Evolutionary conservation across 495 filamentous ascomycete genomes (phyloP).

Genomic region (Aspergillus affinis): DNA sequence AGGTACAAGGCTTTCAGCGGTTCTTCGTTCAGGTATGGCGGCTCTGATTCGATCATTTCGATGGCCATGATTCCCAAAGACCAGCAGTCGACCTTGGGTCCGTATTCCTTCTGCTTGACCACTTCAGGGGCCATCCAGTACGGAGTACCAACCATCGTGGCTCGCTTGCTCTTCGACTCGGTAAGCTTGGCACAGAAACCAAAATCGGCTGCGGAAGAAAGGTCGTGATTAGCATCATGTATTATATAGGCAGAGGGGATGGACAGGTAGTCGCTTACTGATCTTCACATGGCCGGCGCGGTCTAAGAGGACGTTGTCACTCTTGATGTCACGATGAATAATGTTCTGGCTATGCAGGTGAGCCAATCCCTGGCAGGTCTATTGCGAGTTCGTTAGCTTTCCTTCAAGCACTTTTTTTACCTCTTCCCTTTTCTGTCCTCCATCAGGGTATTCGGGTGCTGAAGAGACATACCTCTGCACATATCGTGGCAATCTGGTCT

Average conservation of each 20-base stretch:
- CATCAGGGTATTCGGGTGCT: neutral
- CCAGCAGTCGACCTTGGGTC: slow-evolving; percentile 98
- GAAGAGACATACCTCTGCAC: slow-evolving; percentile 70
- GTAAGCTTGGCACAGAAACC: slow-evolving; percentile 99
- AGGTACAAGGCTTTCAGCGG: slow-evolving; percentile 93
- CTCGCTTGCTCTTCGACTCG: slow-evolving; percentile 92
- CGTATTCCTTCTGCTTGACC: slow-evolving; percentile 98
- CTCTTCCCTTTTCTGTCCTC: no score
- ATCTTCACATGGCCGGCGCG: slow-evolving; percentile 96
- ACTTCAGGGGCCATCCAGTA: slow-evolving; percentile 99
- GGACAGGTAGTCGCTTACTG: slow-evolving; percentile 57
- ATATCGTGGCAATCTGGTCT: slow-evolving; percentile 97
- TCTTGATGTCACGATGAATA: slow-evolving; percentile 99
- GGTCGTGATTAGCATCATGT: slow-evolving; percentile 10
- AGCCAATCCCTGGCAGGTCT: slow-evolving; percentile 95
- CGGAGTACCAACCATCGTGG: slow-evolving; percentile 98
- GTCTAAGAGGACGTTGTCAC: slow-evolving; percentile 94
- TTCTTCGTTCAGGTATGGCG: slow-evolving; percentile 96
- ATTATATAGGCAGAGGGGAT: neutral
- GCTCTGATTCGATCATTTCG: slow-evolving; percentile 99
- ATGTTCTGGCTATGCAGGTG: slow-evolving; percentile 94
- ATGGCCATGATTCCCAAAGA: slow-evolving; percentile 99
- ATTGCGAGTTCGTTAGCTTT: slow-evolving; percentile 2
- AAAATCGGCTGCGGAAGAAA: slow-evolving; percentile 72
- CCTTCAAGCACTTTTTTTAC: neutral